Evolutionary conservation across 805 yeast species (phyloP), one percentile per base, ranked within the genome.

Genomic region (Tetrapisispora phaffii): DNA sequence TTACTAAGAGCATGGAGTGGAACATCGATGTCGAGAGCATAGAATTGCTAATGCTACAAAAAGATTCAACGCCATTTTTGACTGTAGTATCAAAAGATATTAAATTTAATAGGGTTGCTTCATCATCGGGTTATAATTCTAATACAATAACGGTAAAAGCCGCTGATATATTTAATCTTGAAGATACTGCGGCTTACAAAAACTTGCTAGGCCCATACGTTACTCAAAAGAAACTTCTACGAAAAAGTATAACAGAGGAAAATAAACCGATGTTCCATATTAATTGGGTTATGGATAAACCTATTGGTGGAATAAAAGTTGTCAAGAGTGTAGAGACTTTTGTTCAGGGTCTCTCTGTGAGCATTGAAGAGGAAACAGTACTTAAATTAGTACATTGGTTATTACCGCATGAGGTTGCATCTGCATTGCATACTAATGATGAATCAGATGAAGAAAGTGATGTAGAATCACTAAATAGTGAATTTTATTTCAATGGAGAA

Each of bases 221-320:
- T 26, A 50, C 48, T 49, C 29, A 49, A 38, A 17, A 46, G 31
- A 39, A 40, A 22, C 29, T 45, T 23, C 41, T 40, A 26, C 32
- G 54, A 32, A 28, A 19, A 24, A 3, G 6, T 19, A 24, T 3
- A 12, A 4, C n/a, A 10, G 12, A 17, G 16, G 24, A 16, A 17
- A 19, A 16, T 5, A 47, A 52, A 13, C 67, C 66, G 31, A 61
- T 76, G 48, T 59, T 81, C 7, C 62, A 64, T 7, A 62, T 80
- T 2, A 58, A 65, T 10, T 89, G 97, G 97, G 74, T 77, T n/a
- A 76, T 84, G 80, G 75, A 82, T 43, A 77, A 76, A 44, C 87
- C 95, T 0, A 82, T 90, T 45, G 97, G 96, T 28, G 97, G 97
- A 10, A 87, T 89, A 42, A 75, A 84, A n/a, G 80, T 89, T 21